Evolutionary conservation across 768 basidiomycete species (phyloP), one percentile per base, ranked within the genome.

Genomic region (Tulasnella sp.): DNA sequence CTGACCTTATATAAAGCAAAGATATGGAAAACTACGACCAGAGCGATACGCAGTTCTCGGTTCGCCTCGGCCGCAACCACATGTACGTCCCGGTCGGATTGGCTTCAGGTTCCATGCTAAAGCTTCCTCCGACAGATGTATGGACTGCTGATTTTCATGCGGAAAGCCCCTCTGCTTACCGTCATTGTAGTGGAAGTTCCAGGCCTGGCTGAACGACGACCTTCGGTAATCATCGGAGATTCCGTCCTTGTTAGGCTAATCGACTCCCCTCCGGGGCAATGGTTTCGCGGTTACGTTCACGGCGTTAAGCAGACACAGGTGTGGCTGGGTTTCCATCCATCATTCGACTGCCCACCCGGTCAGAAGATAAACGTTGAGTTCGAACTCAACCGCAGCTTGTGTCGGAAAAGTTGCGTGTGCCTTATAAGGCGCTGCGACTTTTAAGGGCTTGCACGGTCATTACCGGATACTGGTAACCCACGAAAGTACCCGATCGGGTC

Each of bases 171-270:
- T 3, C 31, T 10, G 19, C 74, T 77, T 77, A 71, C 36, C 48
- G 39, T 27, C 79, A 24, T 7, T 40, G 91, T 90, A 36, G 83
- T 91, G 10, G 79, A 85, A 46, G 89, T 92, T 24, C 86, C 88
- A 46, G 90, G 90, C 7, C 84, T 91, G 2, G 89, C 88, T 1
- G 89, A 91, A 84, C 88, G 88, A 71, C 86, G 90, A 6, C 90
- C 90, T 0, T 89, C 88, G 31, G 89, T 91, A 16, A 85, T 91
- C 18, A 87, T 90, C n/a, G 90, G 90, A 73, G 86, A 88, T 83
- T 86, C 82, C 78, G 86, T 87, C 73, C 85, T 85, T 40, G 85
- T 87, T 78, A 80, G 83, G 38, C 75, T 79, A 77, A 73, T 83
- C 48, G 27, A 52, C 34, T 34, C 39, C 76, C 21, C 75, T 74